These are phyloP conservation scores for Arthroderma sp. DNA, from an alignment of 2,329 filamentous ascomycete genomes.

Conservation along the genomic window DNA sequence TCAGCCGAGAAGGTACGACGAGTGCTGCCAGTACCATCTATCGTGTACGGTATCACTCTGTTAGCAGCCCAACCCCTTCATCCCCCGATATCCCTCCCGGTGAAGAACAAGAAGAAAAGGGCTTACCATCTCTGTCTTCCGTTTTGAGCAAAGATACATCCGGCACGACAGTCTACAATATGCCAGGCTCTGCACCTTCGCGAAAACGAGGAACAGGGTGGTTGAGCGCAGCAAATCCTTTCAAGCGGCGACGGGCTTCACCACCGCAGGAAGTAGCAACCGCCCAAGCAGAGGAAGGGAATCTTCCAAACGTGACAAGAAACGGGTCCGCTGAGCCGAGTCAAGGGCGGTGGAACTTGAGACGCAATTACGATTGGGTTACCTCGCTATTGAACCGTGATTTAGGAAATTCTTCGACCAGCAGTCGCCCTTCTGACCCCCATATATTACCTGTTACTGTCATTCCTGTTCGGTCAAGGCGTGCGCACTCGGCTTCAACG, in stretches of 20 bases:
- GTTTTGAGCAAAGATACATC: too few species aligned
- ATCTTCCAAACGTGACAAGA: constrained; percentile 5
- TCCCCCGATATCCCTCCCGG: constrained; percentile 15
- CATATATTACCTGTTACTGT: constrained; percentile 43
- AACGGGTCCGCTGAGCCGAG: constrained; percentile 28
- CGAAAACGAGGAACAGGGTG: constrained; percentile 27
- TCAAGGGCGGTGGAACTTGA: constrained; percentile 32
- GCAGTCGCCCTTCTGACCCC: constrained; percentile 23
- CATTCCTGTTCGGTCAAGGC: constrained; percentile 32
- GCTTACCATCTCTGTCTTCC: too few species aligned
- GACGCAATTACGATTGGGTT: constrained; percentile 33
- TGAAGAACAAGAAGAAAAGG: too few species aligned
- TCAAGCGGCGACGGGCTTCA: constrained; percentile 44
- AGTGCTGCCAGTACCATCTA: constrained; percentile 53
- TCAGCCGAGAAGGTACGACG: constrained; percentile 48
- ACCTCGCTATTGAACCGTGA: constrained; percentile 38
- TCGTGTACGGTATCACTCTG: constrained; percentile 47
- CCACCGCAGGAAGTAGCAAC: constrained; percentile 48
- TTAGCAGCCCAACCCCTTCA: constrained; percentile 35
- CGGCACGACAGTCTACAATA: constrained; percentile 16
- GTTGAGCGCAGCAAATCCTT: constrained; percentile 43
- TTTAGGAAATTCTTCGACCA: constrained; percentile 25
- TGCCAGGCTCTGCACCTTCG: constrained; percentile 20
- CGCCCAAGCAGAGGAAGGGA: constrained; percentile 34
- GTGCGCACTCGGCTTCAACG: constrained; percentile 12